Conservation (phyloP, 257 asterid genomes). For the Lycium barbarum region DNA sequence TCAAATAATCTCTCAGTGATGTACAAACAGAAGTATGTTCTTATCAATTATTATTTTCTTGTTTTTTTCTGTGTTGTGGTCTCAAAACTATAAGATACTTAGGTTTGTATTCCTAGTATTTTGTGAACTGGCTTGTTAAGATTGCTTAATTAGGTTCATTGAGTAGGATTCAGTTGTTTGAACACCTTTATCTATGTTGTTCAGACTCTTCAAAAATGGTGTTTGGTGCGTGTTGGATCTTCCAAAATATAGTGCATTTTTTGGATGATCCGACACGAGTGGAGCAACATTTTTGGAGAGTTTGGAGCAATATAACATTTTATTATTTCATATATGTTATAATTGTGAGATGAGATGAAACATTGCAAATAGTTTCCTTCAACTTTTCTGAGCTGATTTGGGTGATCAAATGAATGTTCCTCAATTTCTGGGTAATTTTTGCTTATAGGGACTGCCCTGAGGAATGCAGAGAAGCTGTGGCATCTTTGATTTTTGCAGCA, state of each 20-base stretch:
- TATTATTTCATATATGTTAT: background rate
- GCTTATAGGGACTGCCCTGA: constrained; percentile 84
- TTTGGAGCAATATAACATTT: background rate
- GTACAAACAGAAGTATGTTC: constrained; percentile 65
- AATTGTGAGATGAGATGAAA: background rate
- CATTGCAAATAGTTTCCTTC: background rate
- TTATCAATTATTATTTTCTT: background rate
- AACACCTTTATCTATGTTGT: background rate
- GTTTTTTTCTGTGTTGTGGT: background rate
- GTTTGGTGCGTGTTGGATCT: background rate
- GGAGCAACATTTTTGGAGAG: background rate
- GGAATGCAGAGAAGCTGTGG: constrained; percentile 83
- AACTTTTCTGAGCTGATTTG: background rate
- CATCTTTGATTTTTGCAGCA: constrained; percentile 83
- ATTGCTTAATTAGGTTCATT: background rate
- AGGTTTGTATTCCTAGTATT: no score
- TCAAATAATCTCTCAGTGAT: constrained; percentile 55
- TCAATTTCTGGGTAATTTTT: background rate
- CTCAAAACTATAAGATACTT: background rate
- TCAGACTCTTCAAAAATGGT: background rate
- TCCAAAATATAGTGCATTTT: background rate
- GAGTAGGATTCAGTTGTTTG: background rate
- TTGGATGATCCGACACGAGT: background rate
- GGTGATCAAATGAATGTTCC: background rate
- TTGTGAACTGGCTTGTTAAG: background rate